Evolutionary conservation across 345 rosid species (phyloP), one percentile per base, ranked within the genome.

Genomic region (Brassica cretica): DNA sequence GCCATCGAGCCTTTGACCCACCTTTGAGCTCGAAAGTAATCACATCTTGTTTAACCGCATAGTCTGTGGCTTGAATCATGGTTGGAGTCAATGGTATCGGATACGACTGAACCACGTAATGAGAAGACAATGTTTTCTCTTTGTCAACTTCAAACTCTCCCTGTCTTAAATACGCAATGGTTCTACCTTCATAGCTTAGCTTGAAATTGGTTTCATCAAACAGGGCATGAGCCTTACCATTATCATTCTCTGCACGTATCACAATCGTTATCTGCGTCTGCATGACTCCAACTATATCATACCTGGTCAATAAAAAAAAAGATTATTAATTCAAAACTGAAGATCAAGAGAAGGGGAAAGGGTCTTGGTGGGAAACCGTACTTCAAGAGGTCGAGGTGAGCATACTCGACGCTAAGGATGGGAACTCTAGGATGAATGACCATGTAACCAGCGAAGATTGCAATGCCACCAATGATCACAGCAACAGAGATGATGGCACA

Each of bases 341-440:
- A 78, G 55, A 75, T 39, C 14, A 55, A 6, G 1, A 65, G 18
- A 69, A 53, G 16, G 16, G 24, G 85, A 5, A 94, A 0, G 83
- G 21, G 4, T 91, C 87, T 1, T 51, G 56, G 0, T 82, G 56
- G 27, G 14, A 61, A 18, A 59, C 80, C 83, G 37, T 24, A 84
- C 72, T 75, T 84, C 12, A 93, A 78, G 14, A 29, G 24, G 77
- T 89, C 83, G 21, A 96, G 89, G 55, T 76, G 84, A 21, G 97
- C 99, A 2, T 65, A 55, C 1, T 68, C 14, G 18, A 93, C 93
- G 19, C 87, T 85, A 32, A 96, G 77, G 75, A 86, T 76, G 1
- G 98, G 99, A 19, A 91, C 79, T 29, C 97, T 76, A 0, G 99
- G 99, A 66, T 90, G 98, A 61, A 93, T 84, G 3, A 93, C 77